phyloP scores from a whole-genome alignment of 1,139 yeast species.

The Meyerozyma guilliermondii region DNA sequence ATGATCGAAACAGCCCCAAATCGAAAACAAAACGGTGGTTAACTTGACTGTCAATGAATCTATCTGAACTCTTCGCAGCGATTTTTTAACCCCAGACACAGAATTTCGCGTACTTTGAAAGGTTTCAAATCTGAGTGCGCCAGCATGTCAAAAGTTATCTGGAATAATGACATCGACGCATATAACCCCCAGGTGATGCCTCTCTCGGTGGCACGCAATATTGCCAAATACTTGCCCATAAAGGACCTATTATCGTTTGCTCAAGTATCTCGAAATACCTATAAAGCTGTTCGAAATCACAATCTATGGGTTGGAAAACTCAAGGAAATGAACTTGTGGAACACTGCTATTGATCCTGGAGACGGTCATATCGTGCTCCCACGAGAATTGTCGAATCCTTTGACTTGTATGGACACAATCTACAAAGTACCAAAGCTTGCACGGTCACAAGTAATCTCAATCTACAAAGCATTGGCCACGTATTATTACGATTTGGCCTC shows the following conservation, averaged over 20 bases:
- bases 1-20: no score
- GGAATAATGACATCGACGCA: constrained; percentile 47
- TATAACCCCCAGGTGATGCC: constrained; percentile 42
- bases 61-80: constrained; percentile 2
- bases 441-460: constrained; percentile 35
- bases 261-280: constrained; percentile 34
- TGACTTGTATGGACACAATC: constrained; percentile 35
- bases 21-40: no score
- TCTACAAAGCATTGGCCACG: constrained; percentile 38
- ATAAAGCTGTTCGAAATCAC: constrained; percentile 32
- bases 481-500: constrained; percentile 43
- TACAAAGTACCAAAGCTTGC: constrained; percentile 39
- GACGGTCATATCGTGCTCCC: neutral
- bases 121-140: neutral
- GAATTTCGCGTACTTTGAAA: neutral
- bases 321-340: constrained; percentile 47
- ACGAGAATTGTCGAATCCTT: constrained; percentile 20
- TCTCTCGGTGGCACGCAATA: constrained; percentile 29
- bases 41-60: no score
- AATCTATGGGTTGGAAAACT: constrained; percentile 51
- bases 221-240: constrained; percentile 31
- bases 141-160: constrained; percentile 42
- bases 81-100: neutral
- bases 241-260: constrained; percentile 34
- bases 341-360: constrained; percentile 13